phyloP scores from a whole-genome alignment of 768 basidiomycete species.

The Boletus tylopilopsis region DNA sequence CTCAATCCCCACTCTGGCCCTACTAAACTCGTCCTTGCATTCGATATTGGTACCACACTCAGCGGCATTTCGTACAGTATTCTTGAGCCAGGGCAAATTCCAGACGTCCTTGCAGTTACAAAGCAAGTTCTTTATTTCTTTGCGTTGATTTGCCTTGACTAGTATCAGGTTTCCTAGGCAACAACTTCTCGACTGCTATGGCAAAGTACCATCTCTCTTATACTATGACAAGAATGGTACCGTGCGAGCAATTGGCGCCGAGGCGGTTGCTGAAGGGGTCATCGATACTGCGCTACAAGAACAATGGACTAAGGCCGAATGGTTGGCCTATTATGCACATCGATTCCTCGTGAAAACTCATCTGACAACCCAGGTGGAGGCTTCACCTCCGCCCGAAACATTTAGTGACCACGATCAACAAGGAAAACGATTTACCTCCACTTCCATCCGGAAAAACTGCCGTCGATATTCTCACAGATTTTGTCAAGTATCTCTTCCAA shows the following conservation, averaged over 20 bases:
- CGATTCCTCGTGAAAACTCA: background rate
- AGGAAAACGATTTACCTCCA: conserved; percentile 15
- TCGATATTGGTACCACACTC: no score
- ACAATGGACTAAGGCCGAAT: conserved; percentile 41
- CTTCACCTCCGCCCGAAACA: conserved; percentile 34
- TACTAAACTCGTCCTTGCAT: no score
- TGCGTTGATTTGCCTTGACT: no score
- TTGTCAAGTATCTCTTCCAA: conserved; percentile 39
- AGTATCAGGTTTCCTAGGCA: conserved; percentile 38
- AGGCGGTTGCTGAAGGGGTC: conserved; percentile 33
- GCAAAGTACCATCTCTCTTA: conserved; percentile 41
- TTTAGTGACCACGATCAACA: conserved; percentile 20
- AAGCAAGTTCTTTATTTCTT: no score
- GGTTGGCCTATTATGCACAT: conserved; percentile 20
- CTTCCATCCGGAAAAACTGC: conserved; percentile 12
- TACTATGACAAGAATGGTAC: conserved; percentile 39
- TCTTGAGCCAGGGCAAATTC: no score
- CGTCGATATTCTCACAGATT: conserved; percentile 34
- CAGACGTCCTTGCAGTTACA: no score
- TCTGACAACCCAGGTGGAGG: conserved; percentile 29
- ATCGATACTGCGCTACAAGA: conserved; percentile 34
- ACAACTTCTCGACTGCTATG: conserved; percentile 33
- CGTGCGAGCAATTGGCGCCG: conserved; percentile 40
- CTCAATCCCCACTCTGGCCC: no score
- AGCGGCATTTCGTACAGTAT: no score